Conservation (phyloP, 192 early-diverging fungal species). For the Coemansia sp. region DNA sequence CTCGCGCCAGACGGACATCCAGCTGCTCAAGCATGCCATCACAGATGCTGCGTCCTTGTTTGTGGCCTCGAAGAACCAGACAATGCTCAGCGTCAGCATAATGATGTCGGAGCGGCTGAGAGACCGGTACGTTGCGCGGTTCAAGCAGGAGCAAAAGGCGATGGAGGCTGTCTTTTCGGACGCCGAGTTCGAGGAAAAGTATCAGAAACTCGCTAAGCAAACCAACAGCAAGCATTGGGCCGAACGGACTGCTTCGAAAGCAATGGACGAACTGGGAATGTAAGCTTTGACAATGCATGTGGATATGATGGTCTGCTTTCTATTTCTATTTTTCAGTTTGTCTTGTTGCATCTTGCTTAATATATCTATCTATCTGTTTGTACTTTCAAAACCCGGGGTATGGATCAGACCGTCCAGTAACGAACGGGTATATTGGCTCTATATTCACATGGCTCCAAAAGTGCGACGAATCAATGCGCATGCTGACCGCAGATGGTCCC, state of each 20-base stretch:
- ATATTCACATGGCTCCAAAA: conserved; percentile 27
- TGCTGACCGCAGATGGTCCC: conserved; percentile 24
- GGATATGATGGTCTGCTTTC: neutral
- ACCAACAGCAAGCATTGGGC: conserved; percentile 45
- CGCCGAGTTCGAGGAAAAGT: conserved; percentile 20
- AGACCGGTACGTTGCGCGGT: conserved; percentile 30
- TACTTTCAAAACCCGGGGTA: conserved; percentile 7
- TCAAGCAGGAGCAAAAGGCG: conserved; percentile 26
- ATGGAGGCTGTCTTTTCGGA: conserved; percentile 28
- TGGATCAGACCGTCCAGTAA: conserved; percentile 21
- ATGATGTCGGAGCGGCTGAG: conserved; percentile 25
- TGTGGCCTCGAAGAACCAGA: conserved; percentile 31
- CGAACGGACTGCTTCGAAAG: conserved; percentile 14
- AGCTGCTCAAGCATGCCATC: conserved; percentile 37
- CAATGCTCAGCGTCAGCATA: conserved; percentile 34
- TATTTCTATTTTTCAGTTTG: neutral
- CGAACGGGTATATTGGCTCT: conserved; percentile 32
- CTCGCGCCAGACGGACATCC: conserved; percentile 46
- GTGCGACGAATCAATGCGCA: conserved; percentile 49
- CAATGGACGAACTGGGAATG: conserved; percentile 14
- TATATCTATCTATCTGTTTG: conserved; percentile 2
- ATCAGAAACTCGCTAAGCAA: conserved; percentile 16
- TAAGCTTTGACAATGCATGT: neutral
- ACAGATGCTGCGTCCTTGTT: conserved; percentile 18
- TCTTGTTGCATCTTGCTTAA: neutral